Base-by-base conservation (phyloP, 2,329 filamentous ascomycete species). In the Corniculantispora saksenae region DNA sequence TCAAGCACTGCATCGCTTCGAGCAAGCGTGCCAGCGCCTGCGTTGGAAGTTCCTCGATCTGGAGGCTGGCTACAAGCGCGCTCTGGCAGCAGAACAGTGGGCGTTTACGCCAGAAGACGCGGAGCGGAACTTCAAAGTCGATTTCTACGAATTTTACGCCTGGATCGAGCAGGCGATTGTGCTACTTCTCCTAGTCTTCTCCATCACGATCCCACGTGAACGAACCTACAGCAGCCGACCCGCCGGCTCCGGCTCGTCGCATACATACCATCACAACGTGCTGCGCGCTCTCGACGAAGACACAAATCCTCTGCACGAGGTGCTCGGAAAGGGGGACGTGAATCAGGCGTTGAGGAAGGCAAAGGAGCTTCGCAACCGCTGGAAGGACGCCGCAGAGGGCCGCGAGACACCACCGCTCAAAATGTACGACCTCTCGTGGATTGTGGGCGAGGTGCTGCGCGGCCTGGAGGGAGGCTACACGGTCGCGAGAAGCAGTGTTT, bases 141-240 rank as follows among this genome's bases (percentile, higher is more conserved):
- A 92, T 72, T 93, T 92, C 68, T 88, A 91, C 76, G 90, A 93
- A 72, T 92, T 89, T 74, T 92, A 92, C 77, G 86, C 87, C 60
- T 82, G 91, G 43, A 83, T 92, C 8, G 90, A 93, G 76, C 86
- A 90, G 35, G 89, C 89, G 0, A 80, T 92, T 9, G 88, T 91
- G 1, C 84, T 89, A 55, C 78, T 91, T 1, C 82, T 91, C n/a
- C 82, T 82, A 0, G 83, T 91, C 0, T 90, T 88, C 66, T 86
- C 84, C 9, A 81, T 91, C 6, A 72, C 74, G 0, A 79, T 92
- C 0, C 75, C 80, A 0, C 75, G 78, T 8, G 63, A 67, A 10
- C 54, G 61, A 21, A 19, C 3, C 40, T 19, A 15, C 55, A 17
- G 43, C 54, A 64, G 68, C 43, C 40, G 63, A 4, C 12, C 38